Conservation (phyloP, 2,329 filamentous ascomycete species). For the Fusarium aywerte region DNA sequence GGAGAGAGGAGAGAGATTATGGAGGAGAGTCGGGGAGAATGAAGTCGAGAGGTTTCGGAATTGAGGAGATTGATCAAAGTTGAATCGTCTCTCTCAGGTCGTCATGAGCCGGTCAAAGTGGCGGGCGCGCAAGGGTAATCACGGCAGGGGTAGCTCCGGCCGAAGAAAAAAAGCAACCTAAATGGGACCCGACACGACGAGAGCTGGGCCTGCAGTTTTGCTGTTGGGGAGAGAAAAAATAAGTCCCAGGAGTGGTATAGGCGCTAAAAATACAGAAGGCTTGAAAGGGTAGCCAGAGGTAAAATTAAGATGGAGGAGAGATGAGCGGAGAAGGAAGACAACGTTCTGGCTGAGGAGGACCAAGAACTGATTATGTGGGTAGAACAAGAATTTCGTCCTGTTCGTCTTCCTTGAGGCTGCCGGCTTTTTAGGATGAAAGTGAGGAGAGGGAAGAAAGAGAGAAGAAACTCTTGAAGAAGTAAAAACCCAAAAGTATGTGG, state of each 20-base stretch:
- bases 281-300: constrained; percentile 17
- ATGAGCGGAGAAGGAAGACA: constrained; percentile 29
- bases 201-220: constrained; percentile 27
- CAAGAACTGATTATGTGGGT: constrained; percentile 30
- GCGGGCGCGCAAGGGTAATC: constrained; percentile 32
- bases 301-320: constrained; percentile 35
- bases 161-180: constrained; percentile 33
- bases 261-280: constrained; percentile 47
- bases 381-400: constrained; percentile 23
- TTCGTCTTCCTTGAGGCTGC: constrained; percentile 26
- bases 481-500: constrained; percentile 39
- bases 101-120: constrained; percentile 45
- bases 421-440: constrained; percentile 2
- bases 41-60: constrained; percentile 20
- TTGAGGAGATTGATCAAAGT: constrained; percentile 32
- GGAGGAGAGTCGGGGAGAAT: constrained; percentile 26
- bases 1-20: constrained; percentile 24
- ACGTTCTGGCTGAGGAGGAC: constrained; percentile 27
- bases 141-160: constrained; percentile 46
- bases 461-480: constrained; percentile 9
- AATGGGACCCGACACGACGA: constrained; percentile 3
- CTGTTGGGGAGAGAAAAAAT: constrained; percentile 37
- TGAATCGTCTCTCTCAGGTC: constrained; percentile 42
- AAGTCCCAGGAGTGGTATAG: constrained; percentile 38
- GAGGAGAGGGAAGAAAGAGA: constrained; percentile 14